Percentiles rank a stretch among this genome's conserved stretches.
Evolutionary conservation across 2,329 filamentous ascomycete species (phyloP).

Genomic region (Venturia nashicola): DNA sequence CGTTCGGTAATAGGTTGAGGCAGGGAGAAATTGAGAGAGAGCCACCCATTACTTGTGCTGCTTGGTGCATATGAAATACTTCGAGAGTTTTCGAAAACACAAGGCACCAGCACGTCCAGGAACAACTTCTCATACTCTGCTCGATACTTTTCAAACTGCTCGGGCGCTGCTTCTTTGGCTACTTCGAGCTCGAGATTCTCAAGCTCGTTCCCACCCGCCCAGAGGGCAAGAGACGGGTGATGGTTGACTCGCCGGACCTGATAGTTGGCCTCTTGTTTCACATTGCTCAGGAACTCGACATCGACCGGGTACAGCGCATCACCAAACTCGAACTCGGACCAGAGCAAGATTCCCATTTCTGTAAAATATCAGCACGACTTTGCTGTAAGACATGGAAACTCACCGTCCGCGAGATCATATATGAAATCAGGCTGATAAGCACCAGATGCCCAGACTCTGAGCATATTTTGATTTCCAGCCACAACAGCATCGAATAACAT

Average conservation of each 20-base stretch:
- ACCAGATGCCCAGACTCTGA: constrained; percentile 49
- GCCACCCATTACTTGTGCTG: constrained; percentile 48
- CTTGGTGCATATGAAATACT: constrained; percentile 50
- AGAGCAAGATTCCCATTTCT: constrained; percentile 43
- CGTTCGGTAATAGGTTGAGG: constrained; percentile 42
- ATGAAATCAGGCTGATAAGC: constrained; percentile 50
- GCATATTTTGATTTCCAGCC: constrained; percentile 51
- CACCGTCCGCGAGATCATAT: constrained; percentile 49
- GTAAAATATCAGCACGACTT: neutral
- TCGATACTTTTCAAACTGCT: constrained; percentile 27
- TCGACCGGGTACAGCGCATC: constrained; percentile 48
- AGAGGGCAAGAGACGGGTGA: constrained; percentile 34
- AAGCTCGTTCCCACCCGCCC: constrained; percentile 42
- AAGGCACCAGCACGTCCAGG: constrained; percentile 40
- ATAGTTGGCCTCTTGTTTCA: constrained; percentile 43
- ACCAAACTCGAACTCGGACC: constrained; percentile 52
- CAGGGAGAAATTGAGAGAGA: constrained; percentile 40
- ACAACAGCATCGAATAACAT: constrained; percentile 43
- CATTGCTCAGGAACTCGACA: constrained; percentile 42
- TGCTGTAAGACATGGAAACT: neutral
- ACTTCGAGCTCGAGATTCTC: constrained; percentile 40
- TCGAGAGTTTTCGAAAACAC: constrained; percentile 45
- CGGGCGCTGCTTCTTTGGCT: constrained; percentile 28
- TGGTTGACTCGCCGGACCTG: constrained; percentile 50
- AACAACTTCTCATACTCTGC: constrained; percentile 48